Conservation (phyloP, 2,329 filamentous ascomycete genomes). For the Cordyceps militaris region DNA sequence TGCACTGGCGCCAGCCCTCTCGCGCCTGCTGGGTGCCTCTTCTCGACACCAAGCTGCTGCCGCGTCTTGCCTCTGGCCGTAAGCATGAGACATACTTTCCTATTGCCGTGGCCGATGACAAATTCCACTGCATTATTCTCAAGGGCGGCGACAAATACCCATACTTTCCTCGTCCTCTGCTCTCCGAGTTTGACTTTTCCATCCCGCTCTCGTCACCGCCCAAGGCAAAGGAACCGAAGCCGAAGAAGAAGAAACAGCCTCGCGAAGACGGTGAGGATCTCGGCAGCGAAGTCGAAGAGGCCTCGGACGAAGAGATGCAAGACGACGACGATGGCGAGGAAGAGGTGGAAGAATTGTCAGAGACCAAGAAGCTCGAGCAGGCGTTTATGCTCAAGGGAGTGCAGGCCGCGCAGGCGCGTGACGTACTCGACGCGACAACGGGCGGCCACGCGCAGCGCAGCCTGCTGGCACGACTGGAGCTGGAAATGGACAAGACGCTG, state of each 20-base stretch:
- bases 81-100: conserved; percentile 93
- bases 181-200: conserved; percentile 89
- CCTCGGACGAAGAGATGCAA: conserved; percentile 24
- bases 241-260: conserved; percentile 20
- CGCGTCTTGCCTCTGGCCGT: conserved; percentile 73
- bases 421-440: conserved; percentile 63
- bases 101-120: conserved; percentile 82
- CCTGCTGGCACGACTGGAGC: conserved; percentile 62
- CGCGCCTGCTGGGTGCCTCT: conserved; percentile 89
- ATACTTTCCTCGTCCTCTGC: conserved; percentile 82
- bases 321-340: conserved; percentile 28
- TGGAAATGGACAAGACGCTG: conserved; percentile 84
- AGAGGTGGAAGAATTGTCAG: conserved; percentile 29
- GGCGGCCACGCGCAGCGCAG: conserved; percentile 52
- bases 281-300: conserved; percentile 24
- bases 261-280: conserved; percentile 23
- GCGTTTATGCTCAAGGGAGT: conserved; percentile 69
- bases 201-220: conserved; percentile 63
- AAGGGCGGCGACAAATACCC: conserved; percentile 91
- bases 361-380: conserved; percentile 67
- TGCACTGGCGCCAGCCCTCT: conserved; percentile 83
- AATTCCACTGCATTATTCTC: conserved; percentile 97
- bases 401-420: conserved; percentile 65
- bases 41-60: conserved; percentile 77
- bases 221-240: conserved; percentile 29